phyloP scores from a whole-genome alignment of 2,329 filamentous ascomycete species.

The Trichoderma sp. region DNA sequence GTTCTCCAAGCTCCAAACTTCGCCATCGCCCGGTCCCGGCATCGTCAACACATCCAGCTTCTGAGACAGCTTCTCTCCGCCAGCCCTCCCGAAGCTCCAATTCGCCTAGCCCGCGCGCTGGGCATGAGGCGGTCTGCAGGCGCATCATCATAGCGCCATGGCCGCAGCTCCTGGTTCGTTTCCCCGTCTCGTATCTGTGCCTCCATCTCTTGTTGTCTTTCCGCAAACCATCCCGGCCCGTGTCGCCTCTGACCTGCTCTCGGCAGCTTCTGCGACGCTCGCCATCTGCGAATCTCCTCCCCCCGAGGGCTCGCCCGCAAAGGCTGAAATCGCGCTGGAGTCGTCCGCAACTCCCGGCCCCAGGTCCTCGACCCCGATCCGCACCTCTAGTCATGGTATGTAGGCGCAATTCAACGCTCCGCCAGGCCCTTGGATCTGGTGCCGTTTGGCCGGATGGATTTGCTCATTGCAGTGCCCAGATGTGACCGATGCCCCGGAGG shows the following conservation, averaged over 20 bases:
- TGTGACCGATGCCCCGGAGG: constrained; percentile 12
- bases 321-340: constrained; percentile 13
- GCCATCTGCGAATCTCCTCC: constrained; percentile 13
- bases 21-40: background rate
- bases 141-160: constrained; percentile 28
- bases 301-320: background rate
- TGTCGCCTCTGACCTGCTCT: constrained; percentile 22
- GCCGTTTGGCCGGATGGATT: background rate
- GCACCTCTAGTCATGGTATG: constrained; percentile 18
- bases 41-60: background rate
- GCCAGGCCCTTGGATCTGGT: background rate
- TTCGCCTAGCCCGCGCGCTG: constrained; percentile 19
- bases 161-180: constrained; percentile 30
- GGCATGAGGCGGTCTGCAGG: constrained; percentile 22
- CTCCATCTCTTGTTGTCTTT: background rate
- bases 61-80: background rate
- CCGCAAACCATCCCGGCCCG: background rate
- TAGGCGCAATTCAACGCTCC: constrained; percentile 2
- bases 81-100: background rate
- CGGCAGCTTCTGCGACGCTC: constrained; percentile 23
- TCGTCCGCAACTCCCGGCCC: background rate
- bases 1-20: background rate
- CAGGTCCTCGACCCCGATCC: constrained; percentile 9
- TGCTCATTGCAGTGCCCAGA: constrained; percentile 13
- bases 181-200: background rate